These are phyloP conservation scores for Rhodotorula sp. DNA, from an alignment of 1,284 basidiomycete genomes.

Conservation along the genomic window DNA sequence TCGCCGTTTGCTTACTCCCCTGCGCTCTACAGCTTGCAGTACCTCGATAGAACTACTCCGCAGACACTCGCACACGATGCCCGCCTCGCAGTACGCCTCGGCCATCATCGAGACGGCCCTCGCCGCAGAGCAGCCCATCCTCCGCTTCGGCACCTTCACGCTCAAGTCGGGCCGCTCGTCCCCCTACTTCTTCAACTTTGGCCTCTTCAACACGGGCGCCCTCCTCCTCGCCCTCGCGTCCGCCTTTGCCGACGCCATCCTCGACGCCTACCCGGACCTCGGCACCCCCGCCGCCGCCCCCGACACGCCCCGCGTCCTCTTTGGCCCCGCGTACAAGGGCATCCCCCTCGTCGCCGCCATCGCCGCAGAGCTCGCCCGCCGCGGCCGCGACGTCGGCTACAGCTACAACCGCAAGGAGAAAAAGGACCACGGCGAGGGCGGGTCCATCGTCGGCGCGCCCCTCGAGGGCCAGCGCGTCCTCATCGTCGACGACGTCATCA, in stretches of 20 bases:
- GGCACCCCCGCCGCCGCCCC: slow-evolving; percentile 26
- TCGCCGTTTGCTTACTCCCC: background rate
- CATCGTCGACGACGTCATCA: slow-evolving; percentile 95
- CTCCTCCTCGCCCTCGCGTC: slow-evolving; percentile 76
- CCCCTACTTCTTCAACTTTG: slow-evolving; percentile 97
- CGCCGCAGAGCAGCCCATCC: slow-evolving; percentile 49
- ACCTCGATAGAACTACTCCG: background rate
- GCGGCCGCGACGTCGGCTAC: slow-evolving; percentile 70
- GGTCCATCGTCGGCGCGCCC: slow-evolving; percentile 81
- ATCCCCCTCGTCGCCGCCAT: slow-evolving; percentile 92
- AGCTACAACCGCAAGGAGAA: slow-evolving; percentile 94
- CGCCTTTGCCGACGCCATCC: slow-evolving; percentile 81
- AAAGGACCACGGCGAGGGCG: slow-evolving; percentile 97
- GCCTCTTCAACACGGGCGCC: slow-evolving; percentile 78
- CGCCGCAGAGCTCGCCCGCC: slow-evolving; percentile 65
- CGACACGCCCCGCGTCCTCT: slow-evolving; percentile 78
- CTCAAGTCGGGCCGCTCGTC: slow-evolving; percentile 91
- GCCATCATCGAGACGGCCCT: slow-evolving; percentile 42
- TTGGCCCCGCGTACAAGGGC: slow-evolving; percentile 98
- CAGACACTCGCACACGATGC: background rate
- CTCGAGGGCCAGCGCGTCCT: slow-evolving; percentile 78
- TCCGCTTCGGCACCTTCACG: slow-evolving; percentile 87
- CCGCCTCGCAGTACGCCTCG: slow-evolving; percentile 25
- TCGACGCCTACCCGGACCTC: slow-evolving; percentile 52
- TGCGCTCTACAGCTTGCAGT: background rate